Conservation (phyloP, 75 land plant genomes). For the Azolla pinnata region DNA sequence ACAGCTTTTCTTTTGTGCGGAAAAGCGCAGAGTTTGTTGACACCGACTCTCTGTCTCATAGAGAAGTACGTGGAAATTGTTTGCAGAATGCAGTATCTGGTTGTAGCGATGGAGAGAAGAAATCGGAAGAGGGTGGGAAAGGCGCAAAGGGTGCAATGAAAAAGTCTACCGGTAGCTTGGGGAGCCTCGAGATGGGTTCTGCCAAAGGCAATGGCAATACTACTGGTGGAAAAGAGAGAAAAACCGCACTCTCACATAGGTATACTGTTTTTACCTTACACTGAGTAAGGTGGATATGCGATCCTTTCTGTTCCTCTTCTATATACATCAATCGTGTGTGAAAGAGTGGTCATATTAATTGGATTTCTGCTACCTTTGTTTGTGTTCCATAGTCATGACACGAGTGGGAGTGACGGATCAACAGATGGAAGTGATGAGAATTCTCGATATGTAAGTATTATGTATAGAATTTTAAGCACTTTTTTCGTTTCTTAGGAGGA, state of each 20-base stretch:
- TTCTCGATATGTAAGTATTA: slow-evolving; percentile 50
- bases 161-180: slow-evolving; percentile 50
- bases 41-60: background rate
- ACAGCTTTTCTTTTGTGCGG: too few relatives aligned
- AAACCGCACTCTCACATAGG: too few relatives aligned
- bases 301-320: too few relatives aligned
- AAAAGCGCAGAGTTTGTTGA: background rate
- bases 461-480: too few relatives aligned
- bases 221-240: background rate
- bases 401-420: slow-evolving; percentile 85
- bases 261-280: too few relatives aligned
- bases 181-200: slow-evolving; percentile 24
- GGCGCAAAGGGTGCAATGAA: slow-evolving; percentile 37
- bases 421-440: slow-evolving; percentile 82
- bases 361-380: background rate
- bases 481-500: too few relatives aligned
- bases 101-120: slow-evolving; percentile 36
- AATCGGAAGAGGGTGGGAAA: slow-evolving; percentile 41
- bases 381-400: slow-evolving; percentile 38
- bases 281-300: too few relatives aligned
- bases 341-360: too few relatives aligned
- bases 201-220: slow-evolving; percentile 33
- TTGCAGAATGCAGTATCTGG: slow-evolving; percentile 16
- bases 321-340: too few relatives aligned
- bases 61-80: background rate